Evolutionary conservation across 441 rosid species (phyloP), one percentile per base, ranked within the genome.

Genomic region (Macaranga tanarius): DNA sequence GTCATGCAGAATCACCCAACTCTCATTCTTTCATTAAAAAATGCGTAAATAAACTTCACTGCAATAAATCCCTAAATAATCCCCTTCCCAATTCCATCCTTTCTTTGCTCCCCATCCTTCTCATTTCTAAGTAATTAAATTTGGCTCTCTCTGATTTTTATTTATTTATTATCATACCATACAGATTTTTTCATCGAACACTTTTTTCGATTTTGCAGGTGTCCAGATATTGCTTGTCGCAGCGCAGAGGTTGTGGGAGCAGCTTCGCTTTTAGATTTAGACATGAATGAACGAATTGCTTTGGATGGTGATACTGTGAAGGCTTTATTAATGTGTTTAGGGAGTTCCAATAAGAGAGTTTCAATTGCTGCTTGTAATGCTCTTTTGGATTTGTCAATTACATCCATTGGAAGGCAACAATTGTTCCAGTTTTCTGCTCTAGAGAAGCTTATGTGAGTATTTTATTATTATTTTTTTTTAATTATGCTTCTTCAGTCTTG

Each of bases 351-450:
- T 22, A 75, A 71, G 70, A 70, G 51, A 50, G 79, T 87, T 66
- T 75, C 81, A 60, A 15, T 67, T 73, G 84, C 84, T 63, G 87
- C 82, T 20, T 85, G 89, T 58, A 71, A 80, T 75, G 83, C 86
- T 45, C 59, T 89, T 60, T 73, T 83, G 82, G 93, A 89, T 82
- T 75, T 87, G 74, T 87, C 83, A 23, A 73, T 85, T 25, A 81
- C 87, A 71, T 80, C 65, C 22, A 23, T 77, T 38, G 91, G 87
- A 62, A 76, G 84, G 66, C 79, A 71, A 38, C 77, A 78, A n/a
- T 59, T 87, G 38, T 74, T 89, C 57, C 75, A 83, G 42, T 79
- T 76, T 62, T 85, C 82, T 22, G 87, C 86, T 55, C 67, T 84
- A 74, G 69, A 82, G 50, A 57, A 51, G 71, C 83, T 86, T 62